Base-by-base conservation (phyloP, 345 rosid species). In the Acer yangbiense region DNA sequence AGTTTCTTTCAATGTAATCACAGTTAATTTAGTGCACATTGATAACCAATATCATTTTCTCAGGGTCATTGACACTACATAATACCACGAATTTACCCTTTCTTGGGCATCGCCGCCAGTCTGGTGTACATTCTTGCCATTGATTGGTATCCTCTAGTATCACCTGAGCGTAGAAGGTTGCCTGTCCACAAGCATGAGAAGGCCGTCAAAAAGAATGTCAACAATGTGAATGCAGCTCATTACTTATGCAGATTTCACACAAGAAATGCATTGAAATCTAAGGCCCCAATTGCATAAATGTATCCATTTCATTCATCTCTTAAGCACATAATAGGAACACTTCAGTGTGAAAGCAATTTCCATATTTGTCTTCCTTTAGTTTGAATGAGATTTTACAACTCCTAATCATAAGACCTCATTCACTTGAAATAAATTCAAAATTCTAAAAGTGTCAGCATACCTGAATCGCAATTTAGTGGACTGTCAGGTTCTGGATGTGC, bases 401-500 rank as follows among this genome's bases (percentile, higher is more conserved):
- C 44, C 18, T 17, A 9, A 54, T 17, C 64, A 54, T 13, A 35
- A 39, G 5, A 55, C 57, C 20, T 23, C 55, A 50, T 12, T 23
- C 35, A 11, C 25, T 9, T 3, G 41, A 57, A 64, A 58, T 63
- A 72, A 27, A 81, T 43, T 27, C 55, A 43, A 46, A 61, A 21
- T 9, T 63, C 41, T 2, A 13, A 48, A 58, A 54, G 62, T 9
- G 71, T 69, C 20, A 29, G 58, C 46, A 50, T 85, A 91, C 99
- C 98, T 62, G 99, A 96, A 89, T 96, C 98, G 55, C 99, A 96
- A 79, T 97, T 97, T 62, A 97, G 87, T 43, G 99, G 98, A 82
- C 99, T 96, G 57, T 94, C 97, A 0, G 98, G 91, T 78, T 96
- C 98, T 21, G 98, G 99, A 77, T 96, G 98, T 64, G 98, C 99